These are phyloP conservation scores for Plasmodium reichenowi DNA, from an alignment of 169 alveolate species.

Conservation along the genomic window DNA sequence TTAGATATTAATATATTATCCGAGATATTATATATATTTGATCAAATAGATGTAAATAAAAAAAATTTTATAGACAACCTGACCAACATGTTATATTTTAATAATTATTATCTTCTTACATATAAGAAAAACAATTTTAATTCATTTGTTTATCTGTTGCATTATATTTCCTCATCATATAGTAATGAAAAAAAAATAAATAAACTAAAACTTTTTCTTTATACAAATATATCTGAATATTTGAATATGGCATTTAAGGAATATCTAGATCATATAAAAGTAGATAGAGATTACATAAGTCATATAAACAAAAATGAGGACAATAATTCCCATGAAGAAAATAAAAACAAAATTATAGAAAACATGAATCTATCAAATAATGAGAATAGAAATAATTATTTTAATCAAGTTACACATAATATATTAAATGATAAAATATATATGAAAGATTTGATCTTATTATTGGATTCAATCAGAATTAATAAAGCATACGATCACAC, in stretches of 20 bases:
- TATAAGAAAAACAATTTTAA: conserved; percentile 43
- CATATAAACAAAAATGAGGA: not conserved
- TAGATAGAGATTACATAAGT: not conserved
- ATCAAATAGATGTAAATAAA: conserved; percentile 74
- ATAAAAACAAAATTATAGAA: not conserved
- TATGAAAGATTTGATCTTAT: conserved; percentile 49
- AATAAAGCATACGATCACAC: conserved; percentile 20
- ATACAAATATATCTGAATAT: conserved; percentile 16
- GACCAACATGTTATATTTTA: conserved; percentile 10
- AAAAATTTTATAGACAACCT: conserved; percentile 39
- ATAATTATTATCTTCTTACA: conserved; percentile 39
- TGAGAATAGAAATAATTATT: conserved; percentile 10
- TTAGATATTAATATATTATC: conserved; percentile 22
- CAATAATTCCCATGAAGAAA: not conserved
- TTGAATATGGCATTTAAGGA: conserved; percentile 22
- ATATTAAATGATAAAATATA: conserved; percentile 36
- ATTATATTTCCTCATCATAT: conserved; percentile 27
- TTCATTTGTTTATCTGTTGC: conserved; percentile 52
- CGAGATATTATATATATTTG: conserved; percentile 49
- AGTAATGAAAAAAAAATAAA: conserved; percentile 3
- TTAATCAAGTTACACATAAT: conserved; percentile 44
- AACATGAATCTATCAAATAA: not conserved
- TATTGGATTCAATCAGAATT: conserved; percentile 54
- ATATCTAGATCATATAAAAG: conserved; percentile 1
- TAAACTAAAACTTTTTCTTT: conserved; percentile 19